Base-by-base conservation (phyloP, 2,329 filamentous ascomycete genomes). In the Aureobasidium sp. region DNA sequence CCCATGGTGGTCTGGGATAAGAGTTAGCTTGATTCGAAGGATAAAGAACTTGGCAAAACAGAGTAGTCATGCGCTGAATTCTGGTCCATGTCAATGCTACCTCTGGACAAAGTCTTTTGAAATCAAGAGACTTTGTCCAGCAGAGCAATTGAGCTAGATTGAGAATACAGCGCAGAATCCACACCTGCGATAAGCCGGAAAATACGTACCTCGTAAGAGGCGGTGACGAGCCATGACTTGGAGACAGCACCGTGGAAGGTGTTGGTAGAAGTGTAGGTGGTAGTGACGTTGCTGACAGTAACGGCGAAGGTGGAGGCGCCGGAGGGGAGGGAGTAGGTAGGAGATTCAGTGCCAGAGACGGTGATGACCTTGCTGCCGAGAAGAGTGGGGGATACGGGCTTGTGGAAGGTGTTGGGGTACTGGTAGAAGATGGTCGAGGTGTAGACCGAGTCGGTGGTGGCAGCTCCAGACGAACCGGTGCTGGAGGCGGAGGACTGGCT, bases 401-500 rank as follows among this genome's bases (percentile, higher is more conserved):
- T 59, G 57, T 59, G 57, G 57, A 59, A 59, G 36, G 57, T 59
- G 57, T 59, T 59, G 57, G 57, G 57, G 57, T 59, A 59, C 45
- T 59, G 34, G 57, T 59, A 59, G 57, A 39, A 59, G 57, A 59
- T 42, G 45, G 57, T 59, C 44, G 44, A 39, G 25, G 57, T 59
- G 34, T 32, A 25, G 57, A 37, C 32, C 11, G 34, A 32, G 45
- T 47, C n/a, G 57, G 27, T 34, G 36, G 55, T 44, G 5, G 11
- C 10, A 8, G 32, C 5, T 1, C 15, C 34, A 37, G 11, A 5
- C 5, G 42, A 37, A 10, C 42, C 15, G 25, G 30, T 21, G 21
- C 21, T 13, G 11, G 55, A 30, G 15, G n/a, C 27, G 34, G 27
- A 2, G 44, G 53, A 57, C 3, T 32, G 25, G 30, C 41, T 21